Base-by-base conservation (phyloP, 352 stramenopile genomes). In the Globisporangium uncinulatum region DNA sequence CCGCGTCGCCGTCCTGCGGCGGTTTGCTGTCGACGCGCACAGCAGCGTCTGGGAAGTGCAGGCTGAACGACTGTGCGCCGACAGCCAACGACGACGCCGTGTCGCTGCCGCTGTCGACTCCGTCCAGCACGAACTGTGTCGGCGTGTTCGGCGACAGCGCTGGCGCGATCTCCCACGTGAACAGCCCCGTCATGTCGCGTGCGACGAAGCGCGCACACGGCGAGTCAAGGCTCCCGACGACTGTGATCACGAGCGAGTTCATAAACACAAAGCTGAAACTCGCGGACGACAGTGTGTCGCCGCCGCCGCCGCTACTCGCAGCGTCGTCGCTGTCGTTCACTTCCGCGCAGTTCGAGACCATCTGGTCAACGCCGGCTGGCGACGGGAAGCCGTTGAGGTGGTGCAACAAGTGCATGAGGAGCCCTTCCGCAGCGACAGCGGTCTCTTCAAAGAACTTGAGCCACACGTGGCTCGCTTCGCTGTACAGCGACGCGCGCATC, bases 181-280 rank as follows among this genome's bases (percentile, higher is more conserved):
- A 95, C 0, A 92, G 57, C 0, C 85, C 85, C 11, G 85, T 93
- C 83, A 95, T 93, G 53, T 95, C 85, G 37, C 85, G 65, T 29
- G 79, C 85, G 45, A 95, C 82, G 34, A 92, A 90, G 10, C 83
- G 75, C 1, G 74, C 81, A 42, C 79, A 92, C 1, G 78, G 72
- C 0, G 85, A 89, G 54, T 92, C 84, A 10, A 92, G 55, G 44
- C 83, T 92, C 13, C 85, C 85, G 6, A 95, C 74, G 29, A 95
- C 81, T 10, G 74, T 93, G 37, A 95, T 83, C 11, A 95, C 75
- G 54, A 95, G 89, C 24, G 83, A 89, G 54, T 93, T 80, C 83
- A 95, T 92, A 49, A 91, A 93, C 32, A 95, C 82, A 66, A 95
- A 95, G 53, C 81, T 92, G n/a, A 93, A 62, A 2, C 75, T 72